Evolutionary conservation across 352 stramenopile species (phyloP).

Genomic region (Blastocystis sp.): DNA sequence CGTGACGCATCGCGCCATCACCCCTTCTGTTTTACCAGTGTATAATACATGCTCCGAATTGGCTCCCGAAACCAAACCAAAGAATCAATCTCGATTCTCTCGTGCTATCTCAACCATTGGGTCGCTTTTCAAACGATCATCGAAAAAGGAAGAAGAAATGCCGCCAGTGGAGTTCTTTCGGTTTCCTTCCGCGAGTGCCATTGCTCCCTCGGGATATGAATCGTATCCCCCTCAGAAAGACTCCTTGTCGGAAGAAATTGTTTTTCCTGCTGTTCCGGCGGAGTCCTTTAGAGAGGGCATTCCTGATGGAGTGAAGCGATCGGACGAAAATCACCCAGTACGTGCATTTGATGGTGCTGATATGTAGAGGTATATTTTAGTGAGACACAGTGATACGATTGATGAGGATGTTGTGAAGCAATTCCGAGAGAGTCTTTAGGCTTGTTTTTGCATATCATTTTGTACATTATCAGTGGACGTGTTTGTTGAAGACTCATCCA

Average conservation of each 20-base stretch:
- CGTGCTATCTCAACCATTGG: background rate
- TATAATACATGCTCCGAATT: background rate
- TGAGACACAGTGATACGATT: background rate
- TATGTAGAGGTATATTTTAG: background rate
- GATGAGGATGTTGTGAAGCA: conserved; percentile 59
- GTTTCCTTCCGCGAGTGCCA: background rate
- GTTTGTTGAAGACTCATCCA: background rate
- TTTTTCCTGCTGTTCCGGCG: no score
- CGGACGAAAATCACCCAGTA: background rate
- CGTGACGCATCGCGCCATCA: background rate
- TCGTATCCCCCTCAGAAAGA: background rate
- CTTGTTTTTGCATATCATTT: no score
- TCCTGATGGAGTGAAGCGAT: no score
- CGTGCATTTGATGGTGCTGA: background rate
- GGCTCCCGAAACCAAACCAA: background rate
- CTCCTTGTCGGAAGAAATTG: no score
- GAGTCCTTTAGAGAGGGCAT: no score
- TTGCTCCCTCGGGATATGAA: background rate
- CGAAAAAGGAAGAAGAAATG: background rate
- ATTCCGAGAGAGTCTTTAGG: no score
- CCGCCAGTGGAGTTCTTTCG: background rate
- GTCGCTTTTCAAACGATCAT: background rate
- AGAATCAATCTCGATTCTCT: background rate
- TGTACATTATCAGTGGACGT: no score
- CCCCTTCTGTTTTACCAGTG: background rate